Conservation (phyloP, 2,329 filamentous ascomycete genomes). For the Fusarium sp. region DNA sequence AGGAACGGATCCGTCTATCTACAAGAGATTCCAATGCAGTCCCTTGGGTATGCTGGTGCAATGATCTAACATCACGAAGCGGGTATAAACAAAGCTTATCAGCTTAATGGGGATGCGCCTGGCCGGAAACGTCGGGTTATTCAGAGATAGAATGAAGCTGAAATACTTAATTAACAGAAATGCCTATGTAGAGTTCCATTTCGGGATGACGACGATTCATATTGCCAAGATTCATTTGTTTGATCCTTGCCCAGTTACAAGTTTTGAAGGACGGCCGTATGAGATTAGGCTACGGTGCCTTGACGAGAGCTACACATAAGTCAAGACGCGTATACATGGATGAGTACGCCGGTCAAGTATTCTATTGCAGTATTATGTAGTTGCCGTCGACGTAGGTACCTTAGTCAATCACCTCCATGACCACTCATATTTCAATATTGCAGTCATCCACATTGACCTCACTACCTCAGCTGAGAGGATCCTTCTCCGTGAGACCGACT, state of each 20-base stretch:
- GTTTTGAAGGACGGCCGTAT: neutral
- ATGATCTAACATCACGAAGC: no score
- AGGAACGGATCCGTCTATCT: slow-evolving; percentile 6
- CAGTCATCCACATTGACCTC: neutral
- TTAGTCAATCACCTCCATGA: no score
- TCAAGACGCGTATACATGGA: neutral
- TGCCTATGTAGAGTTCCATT: neutral
- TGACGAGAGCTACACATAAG: slow-evolving; percentile 5
- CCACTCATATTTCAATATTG: slow-evolving; percentile 18
- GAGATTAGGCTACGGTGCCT: no score
- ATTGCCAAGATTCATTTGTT: slow-evolving; percentile 25
- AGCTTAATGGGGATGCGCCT: neutral
- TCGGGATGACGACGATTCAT: slow-evolving; percentile 2
- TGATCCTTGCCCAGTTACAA: slow-evolving; percentile 3
- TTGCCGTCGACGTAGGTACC: no score
- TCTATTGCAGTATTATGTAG: no score
- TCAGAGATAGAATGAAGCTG: slow-evolving; percentile 20
- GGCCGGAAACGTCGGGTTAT: slow-evolving; percentile 27
- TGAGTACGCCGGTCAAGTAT: no score
- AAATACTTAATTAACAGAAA: neutral
- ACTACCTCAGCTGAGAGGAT: neutral
- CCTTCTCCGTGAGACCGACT: slow-evolving; percentile 2
- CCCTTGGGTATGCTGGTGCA: neutral
- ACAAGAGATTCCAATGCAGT: neutral
- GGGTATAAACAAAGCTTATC: no score